These are phyloP conservation scores for Simplicillium sp. DNA, from an alignment of 2,329 filamentous ascomycete species.

Conservation along the genomic window DNA sequence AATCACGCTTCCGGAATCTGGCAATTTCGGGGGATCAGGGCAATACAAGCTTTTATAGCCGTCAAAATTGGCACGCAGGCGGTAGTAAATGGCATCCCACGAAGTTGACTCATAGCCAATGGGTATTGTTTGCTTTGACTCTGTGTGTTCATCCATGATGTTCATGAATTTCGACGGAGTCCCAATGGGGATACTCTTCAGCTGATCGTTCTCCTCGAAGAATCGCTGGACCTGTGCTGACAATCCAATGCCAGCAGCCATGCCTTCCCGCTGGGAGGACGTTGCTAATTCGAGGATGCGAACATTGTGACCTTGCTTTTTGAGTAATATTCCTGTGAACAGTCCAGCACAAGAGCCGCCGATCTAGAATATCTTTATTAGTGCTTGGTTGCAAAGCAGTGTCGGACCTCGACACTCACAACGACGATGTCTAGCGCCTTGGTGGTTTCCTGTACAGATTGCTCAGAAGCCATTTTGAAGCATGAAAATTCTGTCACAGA, in stretches of 20 bases:
- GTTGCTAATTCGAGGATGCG: background rate
- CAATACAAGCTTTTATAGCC: background rate
- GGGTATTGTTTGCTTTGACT: background rate
- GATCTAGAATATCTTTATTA: background rate
- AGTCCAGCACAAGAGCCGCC: slow-evolving; percentile 1
- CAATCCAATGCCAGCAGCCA: background rate
- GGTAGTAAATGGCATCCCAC: slow-evolving; percentile 1
- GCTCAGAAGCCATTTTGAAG: no score
- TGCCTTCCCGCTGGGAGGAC: background rate
- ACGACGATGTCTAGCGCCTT: no score
- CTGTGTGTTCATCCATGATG: background rate
- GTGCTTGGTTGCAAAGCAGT: no score
- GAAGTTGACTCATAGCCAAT: background rate
- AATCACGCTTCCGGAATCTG: background rate
- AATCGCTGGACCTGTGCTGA: background rate
- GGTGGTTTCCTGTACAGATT: no score
- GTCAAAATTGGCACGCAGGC: slow-evolving; percentile 2
- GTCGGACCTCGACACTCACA: no score
- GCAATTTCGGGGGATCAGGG: background rate
- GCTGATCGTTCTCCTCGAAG: background rate
- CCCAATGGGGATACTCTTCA: background rate
- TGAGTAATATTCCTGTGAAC: background rate
- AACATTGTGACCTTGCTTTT: background rate
- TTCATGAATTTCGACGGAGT: background rate
- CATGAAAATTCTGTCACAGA: no score